A percentile compares a stretch with the other conserved stretches of the same genome.
Conservation (phyloP, 768 basidiomycete genomes). For the Rhodotorula graminis region DNA sequence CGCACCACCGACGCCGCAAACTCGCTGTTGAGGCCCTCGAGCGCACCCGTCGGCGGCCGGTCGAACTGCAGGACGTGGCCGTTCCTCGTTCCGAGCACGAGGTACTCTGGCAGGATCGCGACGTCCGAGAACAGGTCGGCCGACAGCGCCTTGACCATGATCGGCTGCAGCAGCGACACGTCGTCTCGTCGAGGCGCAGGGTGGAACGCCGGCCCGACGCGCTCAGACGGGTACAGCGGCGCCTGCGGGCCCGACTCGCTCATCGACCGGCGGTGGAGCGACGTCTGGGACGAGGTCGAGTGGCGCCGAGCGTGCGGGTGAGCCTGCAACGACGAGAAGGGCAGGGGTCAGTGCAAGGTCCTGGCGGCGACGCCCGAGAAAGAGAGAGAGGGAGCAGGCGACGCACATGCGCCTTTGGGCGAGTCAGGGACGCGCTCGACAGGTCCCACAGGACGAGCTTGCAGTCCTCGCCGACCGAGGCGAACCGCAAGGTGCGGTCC, state of each 20-base stretch:
- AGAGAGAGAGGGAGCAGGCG: neutral
- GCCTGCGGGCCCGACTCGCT: conserved; percentile 55
- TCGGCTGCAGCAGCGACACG: conserved; percentile 57
- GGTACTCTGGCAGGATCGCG: conserved; percentile 68
- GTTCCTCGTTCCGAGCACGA: conserved; percentile 71
- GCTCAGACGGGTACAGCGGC: conserved; percentile 47
- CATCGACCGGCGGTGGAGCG: conserved; percentile 53
- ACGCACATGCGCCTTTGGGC: conserved; percentile 35
- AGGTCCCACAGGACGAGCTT: conserved; percentile 74
- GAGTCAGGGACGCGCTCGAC: conserved; percentile 26
- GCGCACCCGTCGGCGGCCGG: conserved; percentile 40
- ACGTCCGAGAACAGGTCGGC: conserved; percentile 69
- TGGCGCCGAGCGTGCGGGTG: conserved; percentile 71
- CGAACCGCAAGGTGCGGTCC: conserved; percentile 79
- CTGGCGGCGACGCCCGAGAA: no score
- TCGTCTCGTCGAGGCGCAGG: conserved; percentile 86
- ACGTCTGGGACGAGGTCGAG: conserved; percentile 60
- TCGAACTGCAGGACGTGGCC: conserved; percentile 77
- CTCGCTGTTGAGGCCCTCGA: conserved; percentile 18
- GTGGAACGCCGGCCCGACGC: conserved; percentile 55
- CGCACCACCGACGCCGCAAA: conserved; percentile 25
- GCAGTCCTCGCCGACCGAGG: conserved; percentile 94
- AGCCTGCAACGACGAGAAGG: conserved; percentile 57
- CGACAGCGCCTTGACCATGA: conserved; percentile 69
- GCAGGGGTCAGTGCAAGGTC: no score